phyloP scores from a whole-genome alignment of 2,329 filamentous ascomycete genomes.

The Dryadomyces sulphureus region DNA sequence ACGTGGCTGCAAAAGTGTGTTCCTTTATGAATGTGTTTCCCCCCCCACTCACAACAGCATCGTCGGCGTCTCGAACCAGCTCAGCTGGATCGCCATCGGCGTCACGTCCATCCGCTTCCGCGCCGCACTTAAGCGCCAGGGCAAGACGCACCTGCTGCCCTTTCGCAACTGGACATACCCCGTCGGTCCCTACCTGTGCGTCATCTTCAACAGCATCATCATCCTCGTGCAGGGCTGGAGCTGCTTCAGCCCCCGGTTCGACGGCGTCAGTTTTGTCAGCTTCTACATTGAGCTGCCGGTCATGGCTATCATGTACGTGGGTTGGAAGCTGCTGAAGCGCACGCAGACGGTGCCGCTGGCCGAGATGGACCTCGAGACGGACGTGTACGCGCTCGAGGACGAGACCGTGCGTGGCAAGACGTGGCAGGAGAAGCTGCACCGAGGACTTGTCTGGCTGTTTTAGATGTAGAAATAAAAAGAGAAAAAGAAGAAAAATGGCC shows the following conservation, averaged over 20 bases:
- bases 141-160: slow-evolving; percentile 45
- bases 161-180: slow-evolving; percentile 57
- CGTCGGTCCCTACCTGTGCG: slow-evolving; percentile 39
- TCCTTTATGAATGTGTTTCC: neutral
- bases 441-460: neutral
- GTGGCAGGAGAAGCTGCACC: neutral
- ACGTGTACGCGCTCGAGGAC: slow-evolving; percentile 7
- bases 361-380: slow-evolving; percentile 14
- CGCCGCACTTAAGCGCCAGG: slow-evolving; percentile 37
- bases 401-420: neutral
- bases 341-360: slow-evolving; percentile 9
- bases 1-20: slow-evolving; percentile 48
- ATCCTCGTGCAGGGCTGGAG: slow-evolving; percentile 50
- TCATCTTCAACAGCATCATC: slow-evolving; percentile 42
- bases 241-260: slow-evolving; percentile 44
- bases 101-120: slow-evolving; percentile 53
- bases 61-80: slow-evolving; percentile 52
- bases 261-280: slow-evolving; percentile 44
- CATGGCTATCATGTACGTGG: slow-evolving; percentile 38
- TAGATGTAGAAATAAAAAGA: neutral
- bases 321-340: slow-evolving; percentile 30
- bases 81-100: slow-evolving; percentile 51
- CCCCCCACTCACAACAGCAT: slow-evolving; percentile 23
- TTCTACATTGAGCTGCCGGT: slow-evolving; percentile 49
- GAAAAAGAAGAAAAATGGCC: too few species aligned